A percentile compares a stretch with the other conserved stretches of the same genome.
These are phyloP conservation scores for Leptosphaerulina australis DNA, from an alignment of 2,329 filamentous ascomycete species.

Conservation along the genomic window DNA sequence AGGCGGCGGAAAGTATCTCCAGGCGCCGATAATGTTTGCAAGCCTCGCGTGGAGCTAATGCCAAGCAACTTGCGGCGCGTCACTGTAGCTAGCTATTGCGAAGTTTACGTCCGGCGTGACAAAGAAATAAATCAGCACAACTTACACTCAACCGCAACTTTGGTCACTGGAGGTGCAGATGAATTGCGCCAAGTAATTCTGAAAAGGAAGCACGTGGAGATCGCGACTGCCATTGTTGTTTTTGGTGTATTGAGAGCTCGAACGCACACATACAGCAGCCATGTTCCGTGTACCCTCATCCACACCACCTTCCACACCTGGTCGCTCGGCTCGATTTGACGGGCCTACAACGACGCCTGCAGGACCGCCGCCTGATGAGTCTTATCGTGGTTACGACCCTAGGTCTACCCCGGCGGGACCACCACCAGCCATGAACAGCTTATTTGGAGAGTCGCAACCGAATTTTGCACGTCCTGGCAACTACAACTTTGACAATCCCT, in stretches of 20 bases:
- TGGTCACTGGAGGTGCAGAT: neutral
- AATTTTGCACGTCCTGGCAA: slow-evolving; percentile 27
- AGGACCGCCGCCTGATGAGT: slow-evolving; percentile 58
- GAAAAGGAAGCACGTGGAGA: neutral
- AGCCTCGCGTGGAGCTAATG: neutral
- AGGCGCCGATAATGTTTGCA: neutral
- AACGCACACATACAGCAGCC: slow-evolving; percentile 11
- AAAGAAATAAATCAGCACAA: neutral
- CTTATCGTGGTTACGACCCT: slow-evolving; percentile 47
- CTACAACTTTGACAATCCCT: slow-evolving; percentile 29
- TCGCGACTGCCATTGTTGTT: slow-evolving; percentile 17
- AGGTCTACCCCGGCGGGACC: slow-evolving; percentile 64
- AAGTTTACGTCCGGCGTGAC: slow-evolving; percentile 27
- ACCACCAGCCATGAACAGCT: slow-evolving; percentile 53
- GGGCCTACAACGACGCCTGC: slow-evolving; percentile 63
- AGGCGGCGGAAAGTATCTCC: neutral
- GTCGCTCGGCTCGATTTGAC: slow-evolving; percentile 33
- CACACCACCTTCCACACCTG: slow-evolving; percentile 47
- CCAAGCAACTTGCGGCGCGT: slow-evolving; percentile 27
- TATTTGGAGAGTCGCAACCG: slow-evolving; percentile 61
- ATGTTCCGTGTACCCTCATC: slow-evolving; percentile 47
- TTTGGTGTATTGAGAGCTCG: slow-evolving; percentile 1
- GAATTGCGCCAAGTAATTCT: neutral
- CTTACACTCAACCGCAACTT: neutral
- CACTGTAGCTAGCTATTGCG: slow-evolving; percentile 19